A percentile compares a stretch with the other conserved stretches of the same genome.
Evolutionary conservation across 2,329 filamentous ascomycete species (phyloP).

Genomic region (Sarocladium oryzae): DNA sequence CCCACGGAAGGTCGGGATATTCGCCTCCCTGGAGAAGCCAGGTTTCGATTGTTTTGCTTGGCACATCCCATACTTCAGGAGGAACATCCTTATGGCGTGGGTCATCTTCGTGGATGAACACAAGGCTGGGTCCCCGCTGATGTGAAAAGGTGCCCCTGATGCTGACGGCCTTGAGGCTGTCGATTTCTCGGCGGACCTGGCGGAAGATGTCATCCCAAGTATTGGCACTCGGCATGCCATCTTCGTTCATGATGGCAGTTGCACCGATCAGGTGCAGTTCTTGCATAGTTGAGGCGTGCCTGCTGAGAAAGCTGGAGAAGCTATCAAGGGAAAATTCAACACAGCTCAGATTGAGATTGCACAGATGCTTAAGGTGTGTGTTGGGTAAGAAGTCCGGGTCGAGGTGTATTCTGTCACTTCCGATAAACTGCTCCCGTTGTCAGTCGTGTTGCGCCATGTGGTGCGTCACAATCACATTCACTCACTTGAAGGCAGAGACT

Average conservation of each 20-base stretch:
- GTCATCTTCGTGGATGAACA: slow-evolving; percentile 3
- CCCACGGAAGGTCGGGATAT: slow-evolving; percentile 3
- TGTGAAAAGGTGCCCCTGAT: not conserved
- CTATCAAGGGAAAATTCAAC: slow-evolving; percentile 14
- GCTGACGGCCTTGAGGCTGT: not conserved
- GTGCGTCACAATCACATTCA: not conserved
- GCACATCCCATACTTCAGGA: slow-evolving; percentile 1
- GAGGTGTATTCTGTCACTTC: slow-evolving; percentile 1
- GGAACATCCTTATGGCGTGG: slow-evolving; percentile 1
- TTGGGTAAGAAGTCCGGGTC: slow-evolving; percentile 15
- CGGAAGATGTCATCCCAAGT: slow-evolving; percentile 7
- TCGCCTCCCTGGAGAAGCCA: slow-evolving; percentile 2
- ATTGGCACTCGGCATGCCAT: slow-evolving; percentile 5
- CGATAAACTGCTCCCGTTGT: not conserved
- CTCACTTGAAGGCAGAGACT: slow-evolving; percentile 13
- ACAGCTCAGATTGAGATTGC: slow-evolving; percentile 14
- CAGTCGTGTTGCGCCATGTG: not conserved
- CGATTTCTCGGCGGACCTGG: not conserved
- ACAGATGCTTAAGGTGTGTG: slow-evolving; percentile 14
- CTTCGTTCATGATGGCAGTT: slow-evolving; percentile 11
- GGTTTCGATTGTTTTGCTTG: not conserved
- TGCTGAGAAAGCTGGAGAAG: slow-evolving; percentile 13
- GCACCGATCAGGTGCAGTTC: slow-evolving; percentile 11
- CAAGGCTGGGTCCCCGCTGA: not conserved
- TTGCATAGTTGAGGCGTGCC: slow-evolving; percentile 14